A percentile compares a stretch with the other conserved stretches of the same genome.
phyloP scores from a whole-genome alignment of 495 filamentous ascomycete species.

The Choiromyces venosus region DNA sequence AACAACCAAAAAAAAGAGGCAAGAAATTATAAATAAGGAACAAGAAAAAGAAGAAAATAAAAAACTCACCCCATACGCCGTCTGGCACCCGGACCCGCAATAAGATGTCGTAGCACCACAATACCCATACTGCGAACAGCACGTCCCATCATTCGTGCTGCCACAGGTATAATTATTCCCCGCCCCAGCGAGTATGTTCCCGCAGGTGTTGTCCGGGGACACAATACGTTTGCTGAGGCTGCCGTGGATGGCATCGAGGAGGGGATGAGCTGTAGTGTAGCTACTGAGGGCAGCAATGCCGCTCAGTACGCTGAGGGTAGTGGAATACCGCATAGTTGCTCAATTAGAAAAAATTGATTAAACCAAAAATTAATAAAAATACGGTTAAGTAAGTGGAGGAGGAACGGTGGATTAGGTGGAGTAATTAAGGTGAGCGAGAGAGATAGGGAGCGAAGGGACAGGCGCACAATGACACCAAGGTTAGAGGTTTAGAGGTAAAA shows the following conservation, averaged over 20 bases:
- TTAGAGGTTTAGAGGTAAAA: conserved; percentile 16
- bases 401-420: neutral
- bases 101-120: conserved; percentile 50
- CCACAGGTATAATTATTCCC: conserved; percentile 30
- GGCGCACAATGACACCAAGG: conserved; percentile 28
- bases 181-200: conserved; percentile 37
- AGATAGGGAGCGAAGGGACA: conserved; percentile 24
- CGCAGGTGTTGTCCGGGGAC: conserved; percentile 47
- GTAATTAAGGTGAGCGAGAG: neutral
- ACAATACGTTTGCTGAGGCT: conserved; percentile 36
- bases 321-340: neutral
- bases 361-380: conserved; percentile 14
- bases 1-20: neutral
- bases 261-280: conserved; percentile 23
- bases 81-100: conserved; percentile 52
- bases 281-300: conserved; percentile 23
- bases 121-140: conserved; percentile 46
- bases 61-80: conserved; percentile 24
- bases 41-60: no score
- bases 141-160: conserved; percentile 19
- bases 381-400: conserved; percentile 14
- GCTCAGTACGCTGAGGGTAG: conserved; percentile 19
- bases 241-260: conserved; percentile 10
- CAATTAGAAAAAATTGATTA: no score
- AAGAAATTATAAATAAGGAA: no score